Percentiles rank a stretch among this genome's conserved stretches.
phyloP scores from a whole-genome alignment of 768 basidiomycete species.

The Lentinula sp. region DNA sequence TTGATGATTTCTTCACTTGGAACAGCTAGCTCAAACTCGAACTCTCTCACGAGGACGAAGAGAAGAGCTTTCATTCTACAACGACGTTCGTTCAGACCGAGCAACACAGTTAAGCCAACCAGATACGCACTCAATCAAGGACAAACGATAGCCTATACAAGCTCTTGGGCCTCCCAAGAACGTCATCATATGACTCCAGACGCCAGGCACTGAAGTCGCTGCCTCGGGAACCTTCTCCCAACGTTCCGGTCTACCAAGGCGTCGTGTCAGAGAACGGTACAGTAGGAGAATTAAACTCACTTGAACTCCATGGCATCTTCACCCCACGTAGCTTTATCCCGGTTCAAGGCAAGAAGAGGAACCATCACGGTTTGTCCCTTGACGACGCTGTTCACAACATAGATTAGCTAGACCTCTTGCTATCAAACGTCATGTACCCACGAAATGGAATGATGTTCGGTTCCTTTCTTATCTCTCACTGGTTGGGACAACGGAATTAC shows the following conservation, averaged over 20 bases:
- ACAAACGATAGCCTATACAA: conserved; percentile 43
- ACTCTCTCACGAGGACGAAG: conserved; percentile 26
- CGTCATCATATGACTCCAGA: conserved; percentile 40
- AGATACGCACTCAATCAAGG: conserved; percentile 34
- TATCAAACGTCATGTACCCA: conserved; percentile 9
- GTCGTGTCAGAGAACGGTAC: conserved; percentile 29
- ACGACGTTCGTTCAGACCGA: too few relatives aligned
- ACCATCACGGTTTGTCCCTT: conserved; percentile 42
- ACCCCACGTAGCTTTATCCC: conserved; percentile 52
- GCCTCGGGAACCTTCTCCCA: conserved; percentile 47
- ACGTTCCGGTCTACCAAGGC: conserved; percentile 54
- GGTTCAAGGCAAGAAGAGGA: conserved; percentile 51
- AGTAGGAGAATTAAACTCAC: conserved; percentile 21
- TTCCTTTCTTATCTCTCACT: conserved; percentile 25
- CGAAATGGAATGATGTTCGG: conserved; percentile 20
- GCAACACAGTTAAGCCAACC: not conserved
- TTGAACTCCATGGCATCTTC: conserved; percentile 55
- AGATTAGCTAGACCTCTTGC: conserved; percentile 10
- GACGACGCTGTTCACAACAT: conserved; percentile 27
- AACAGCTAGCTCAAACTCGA: conserved; percentile 30
- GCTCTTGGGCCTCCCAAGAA: conserved; percentile 42
- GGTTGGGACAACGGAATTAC: conserved; percentile 28
- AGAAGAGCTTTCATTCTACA: conserved; percentile 25
- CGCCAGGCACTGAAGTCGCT: conserved; percentile 42
- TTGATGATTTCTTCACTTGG: conserved; percentile 18